Evolutionary conservation across 2,329 filamentous ascomycete genomes (phyloP).

Genomic region (Rutstroemia sp.): DNA sequence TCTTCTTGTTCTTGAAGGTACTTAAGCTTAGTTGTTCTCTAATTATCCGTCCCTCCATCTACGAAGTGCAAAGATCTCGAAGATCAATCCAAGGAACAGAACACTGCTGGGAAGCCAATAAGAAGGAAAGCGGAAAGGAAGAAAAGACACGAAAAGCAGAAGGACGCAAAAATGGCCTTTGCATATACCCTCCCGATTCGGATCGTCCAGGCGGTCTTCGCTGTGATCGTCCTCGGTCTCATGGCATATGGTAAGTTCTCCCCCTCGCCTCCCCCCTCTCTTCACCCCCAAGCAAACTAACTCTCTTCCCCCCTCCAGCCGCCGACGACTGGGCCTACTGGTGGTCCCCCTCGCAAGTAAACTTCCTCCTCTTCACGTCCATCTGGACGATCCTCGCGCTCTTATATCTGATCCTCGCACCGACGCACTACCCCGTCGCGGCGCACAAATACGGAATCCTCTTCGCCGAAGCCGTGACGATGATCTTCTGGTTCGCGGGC

Average conservation of each 20-base stretch:
- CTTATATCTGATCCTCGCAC: slow-evolving; percentile 61
- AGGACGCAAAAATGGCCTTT: slow-evolving; percentile 38
- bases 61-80: too few relatives aligned
- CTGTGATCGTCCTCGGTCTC: slow-evolving; percentile 68
- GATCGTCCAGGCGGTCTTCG: slow-evolving; percentile 57
- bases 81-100: too few relatives aligned
- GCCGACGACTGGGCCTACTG: slow-evolving; percentile 40
- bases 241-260: slow-evolving; percentile 57
- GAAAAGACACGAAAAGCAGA: too few relatives aligned
- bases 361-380: slow-evolving; percentile 74
- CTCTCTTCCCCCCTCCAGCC: slow-evolving; percentile 36
- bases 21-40: too few relatives aligned
- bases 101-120: too few relatives aligned
- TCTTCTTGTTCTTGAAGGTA: too few relatives aligned
- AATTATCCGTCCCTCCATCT: too few relatives aligned
- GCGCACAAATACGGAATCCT: slow-evolving; percentile 61
- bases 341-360: slow-evolving; percentile 48
- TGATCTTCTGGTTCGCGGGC: slow-evolving; percentile 86
- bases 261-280: slow-evolving; percentile 4
- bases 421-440: slow-evolving; percentile 51
- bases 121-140: too few relatives aligned
- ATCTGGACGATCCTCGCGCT: slow-evolving; percentile 71
- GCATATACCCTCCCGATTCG: slow-evolving; percentile 50
- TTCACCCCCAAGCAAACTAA: neutral
- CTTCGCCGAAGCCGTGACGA: slow-evolving; percentile 62